Evolutionary conservation across 345 rosid genomes (phyloP).

Genomic region (Ceriops tagal): DNA sequence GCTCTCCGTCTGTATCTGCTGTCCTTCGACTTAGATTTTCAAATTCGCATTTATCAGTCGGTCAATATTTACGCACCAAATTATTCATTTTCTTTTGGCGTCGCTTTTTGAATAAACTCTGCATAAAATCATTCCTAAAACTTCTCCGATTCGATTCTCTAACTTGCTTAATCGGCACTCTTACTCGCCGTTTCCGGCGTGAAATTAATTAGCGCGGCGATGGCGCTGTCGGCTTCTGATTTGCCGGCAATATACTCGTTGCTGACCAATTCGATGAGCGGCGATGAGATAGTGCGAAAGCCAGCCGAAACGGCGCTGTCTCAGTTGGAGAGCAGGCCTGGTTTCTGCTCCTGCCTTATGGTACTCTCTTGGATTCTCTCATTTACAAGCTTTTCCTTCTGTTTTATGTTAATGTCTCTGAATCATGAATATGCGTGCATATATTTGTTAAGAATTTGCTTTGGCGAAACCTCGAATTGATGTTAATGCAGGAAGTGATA

Average conservation of each 20-base stretch:
- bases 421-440: background rate
- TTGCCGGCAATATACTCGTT: constrained; percentile 69
- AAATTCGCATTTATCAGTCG: background rate
- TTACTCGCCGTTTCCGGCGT: background rate
- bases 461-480: constrained; percentile 9
- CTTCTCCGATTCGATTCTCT: constrained; percentile 41
- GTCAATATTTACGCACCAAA: background rate
- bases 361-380: constrained; percentile 30
- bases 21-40: background rate
- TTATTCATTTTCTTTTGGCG: background rate
- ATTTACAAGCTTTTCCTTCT: constrained; percentile 9
- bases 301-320: constrained; percentile 90
- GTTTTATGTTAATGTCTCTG: constrained; percentile 4
- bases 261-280: constrained; percentile 86
- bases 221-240: constrained; percentile 94
- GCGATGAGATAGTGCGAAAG: constrained; percentile 66
- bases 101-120: background rate
- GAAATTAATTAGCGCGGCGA: constrained; percentile 14
- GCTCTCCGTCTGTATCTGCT: background rate
- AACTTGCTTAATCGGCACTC: background rate
- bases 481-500: constrained; percentile 73
- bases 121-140: background rate
- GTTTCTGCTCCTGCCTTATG: constrained; percentile 95
- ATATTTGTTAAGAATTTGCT: constrained; percentile 8
- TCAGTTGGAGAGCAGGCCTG: constrained; percentile 83